Conservation (phyloP, 768 basidiomycete species). For the Cytidiella melzeri region DNA sequence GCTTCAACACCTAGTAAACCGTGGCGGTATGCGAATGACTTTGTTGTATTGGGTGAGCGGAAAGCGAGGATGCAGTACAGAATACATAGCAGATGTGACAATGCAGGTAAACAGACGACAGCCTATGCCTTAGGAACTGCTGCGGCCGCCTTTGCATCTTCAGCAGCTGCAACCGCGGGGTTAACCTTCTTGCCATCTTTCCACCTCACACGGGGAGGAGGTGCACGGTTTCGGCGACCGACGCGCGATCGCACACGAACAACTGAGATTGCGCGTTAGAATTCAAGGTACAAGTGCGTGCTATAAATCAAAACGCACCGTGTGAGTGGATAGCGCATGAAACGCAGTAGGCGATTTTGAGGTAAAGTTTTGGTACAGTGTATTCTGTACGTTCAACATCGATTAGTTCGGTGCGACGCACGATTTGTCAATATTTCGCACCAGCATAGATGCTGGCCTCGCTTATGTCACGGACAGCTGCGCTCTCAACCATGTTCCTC, state of each 20-base stretch:
- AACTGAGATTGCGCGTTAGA: constrained; percentile 43
- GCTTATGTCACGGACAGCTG: constrained; percentile 94
- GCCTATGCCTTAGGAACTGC: constrained; percentile 47
- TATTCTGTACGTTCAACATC: constrained; percentile 56
- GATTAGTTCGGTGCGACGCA: background rate
- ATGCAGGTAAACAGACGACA: constrained; percentile 3
- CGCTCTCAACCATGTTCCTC: constrained; percentile 99
- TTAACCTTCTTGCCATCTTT: constrained; percentile 96
- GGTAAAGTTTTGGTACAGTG: constrained; percentile 93
- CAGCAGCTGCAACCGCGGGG: constrained; percentile 89
- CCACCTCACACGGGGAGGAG: constrained; percentile 93
- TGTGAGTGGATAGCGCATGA: constrained; percentile 99
- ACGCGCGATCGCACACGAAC: constrained; percentile 96
- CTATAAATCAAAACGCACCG: constrained; percentile 45
- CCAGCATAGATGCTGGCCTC: constrained; percentile 92
- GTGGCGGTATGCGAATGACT: background rate
- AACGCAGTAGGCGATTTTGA: constrained; percentile 98
- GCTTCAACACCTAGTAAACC: background rate
- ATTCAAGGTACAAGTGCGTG: background rate
- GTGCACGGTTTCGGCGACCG: constrained; percentile 95
- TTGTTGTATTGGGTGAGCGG: constrained; percentile 1
- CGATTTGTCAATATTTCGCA: constrained; percentile 38
- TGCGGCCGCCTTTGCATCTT: constrained; percentile 68
- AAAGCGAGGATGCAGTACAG: constrained; percentile 14
- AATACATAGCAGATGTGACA: constrained; percentile 15